These are phyloP conservation scores for Abelmoschus esculentus DNA, from an alignment of 345 rosid genomes.

Conservation along the genomic window DNA sequence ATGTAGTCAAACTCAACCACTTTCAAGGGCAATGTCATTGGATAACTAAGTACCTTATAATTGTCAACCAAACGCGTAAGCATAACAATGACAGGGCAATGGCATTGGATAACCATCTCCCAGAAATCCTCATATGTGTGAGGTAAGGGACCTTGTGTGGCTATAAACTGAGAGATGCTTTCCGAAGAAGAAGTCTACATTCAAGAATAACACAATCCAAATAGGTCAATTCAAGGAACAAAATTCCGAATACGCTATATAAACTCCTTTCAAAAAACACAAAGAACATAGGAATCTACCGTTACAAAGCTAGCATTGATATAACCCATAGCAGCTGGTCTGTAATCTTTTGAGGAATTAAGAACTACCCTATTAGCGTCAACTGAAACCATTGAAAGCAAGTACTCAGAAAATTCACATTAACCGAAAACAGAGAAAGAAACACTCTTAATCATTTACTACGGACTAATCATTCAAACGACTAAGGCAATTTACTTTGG, in stretches of 20 bases:
- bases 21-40: background rate
- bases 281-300: slow-evolving; percentile 28
- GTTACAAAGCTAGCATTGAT: slow-evolving; percentile 75
- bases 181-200: slow-evolving; percentile 60
- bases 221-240: background rate
- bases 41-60: slow-evolving; percentile 35
- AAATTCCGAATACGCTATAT: background rate
- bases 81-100: slow-evolving; percentile 80
- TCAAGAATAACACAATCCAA: slow-evolving; percentile 3
- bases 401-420: background rate
- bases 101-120: slow-evolving; percentile 82
- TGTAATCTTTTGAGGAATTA: slow-evolving; percentile 52
- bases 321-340: slow-evolving; percentile 60
- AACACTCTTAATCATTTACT: too few species aligned
- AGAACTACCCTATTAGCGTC: slow-evolving; percentile 71
- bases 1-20: slow-evolving; percentile 10
- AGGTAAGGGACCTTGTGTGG: slow-evolving; percentile 82
- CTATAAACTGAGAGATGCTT: slow-evolving; percentile 62
- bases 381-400: slow-evolving; percentile 32
- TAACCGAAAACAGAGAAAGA: background rate
- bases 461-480: too few species aligned
- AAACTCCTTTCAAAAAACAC: background rate
- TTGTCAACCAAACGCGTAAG: slow-evolving; percentile 77
- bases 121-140: slow-evolving; percentile 84
- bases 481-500: background rate